A percentile compares a stretch with the other conserved stretches of the same genome.
These are phyloP conservation scores for Candida ulmi DNA, from an alignment of 805 yeast species.

Conservation along the genomic window DNA sequence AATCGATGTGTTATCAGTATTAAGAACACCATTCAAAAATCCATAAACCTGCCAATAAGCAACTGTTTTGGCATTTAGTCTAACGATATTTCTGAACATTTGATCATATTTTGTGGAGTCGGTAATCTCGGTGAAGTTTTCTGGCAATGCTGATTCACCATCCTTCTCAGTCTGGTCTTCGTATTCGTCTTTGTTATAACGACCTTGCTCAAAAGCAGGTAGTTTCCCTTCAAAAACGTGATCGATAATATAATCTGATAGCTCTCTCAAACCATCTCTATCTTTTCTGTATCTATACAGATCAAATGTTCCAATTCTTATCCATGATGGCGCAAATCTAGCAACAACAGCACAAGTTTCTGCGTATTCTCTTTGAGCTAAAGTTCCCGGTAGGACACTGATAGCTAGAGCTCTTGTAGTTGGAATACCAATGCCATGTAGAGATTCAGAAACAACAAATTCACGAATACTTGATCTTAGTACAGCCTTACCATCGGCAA, in stretches of 20 bases:
- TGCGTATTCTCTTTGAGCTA: slow-evolving; percentile 63
- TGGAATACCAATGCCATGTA: slow-evolving; percentile 79
- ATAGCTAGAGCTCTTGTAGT: slow-evolving; percentile 79
- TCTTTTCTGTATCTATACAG: slow-evolving; percentile 71
- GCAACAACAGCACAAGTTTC: slow-evolving; percentile 84
- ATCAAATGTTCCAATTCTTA: slow-evolving; percentile 86
- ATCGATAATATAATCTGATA: slow-evolving; percentile 70
- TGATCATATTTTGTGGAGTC: slow-evolving; percentile 57
- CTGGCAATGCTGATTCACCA: slow-evolving; percentile 2
- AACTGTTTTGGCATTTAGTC: slow-evolving; percentile 69
- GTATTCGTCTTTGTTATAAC: slow-evolving; percentile 16
- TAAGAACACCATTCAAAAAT: slow-evolving; percentile 87
- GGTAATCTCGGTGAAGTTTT: slow-evolving; percentile 22
- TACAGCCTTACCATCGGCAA: slow-evolving; percentile 96
- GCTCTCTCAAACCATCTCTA: slow-evolving; percentile 48
- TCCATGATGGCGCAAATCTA: slow-evolving; percentile 81
- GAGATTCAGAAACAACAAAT: slow-evolving; percentile 76
- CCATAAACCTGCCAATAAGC: slow-evolving; percentile 92
- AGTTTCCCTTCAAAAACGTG: slow-evolving; percentile 43
- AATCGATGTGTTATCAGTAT: slow-evolving; percentile 92
- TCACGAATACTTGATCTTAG: slow-evolving; percentile 84
- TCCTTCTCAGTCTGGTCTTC: slow-evolving; percentile 20
- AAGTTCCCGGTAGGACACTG: slow-evolving; percentile 65
- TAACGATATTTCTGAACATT: slow-evolving; percentile 64
- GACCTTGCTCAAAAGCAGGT: slow-evolving; percentile 22